Conservation (phyloP, 257 asterid genomes). For the Striga asiatica region DNA sequence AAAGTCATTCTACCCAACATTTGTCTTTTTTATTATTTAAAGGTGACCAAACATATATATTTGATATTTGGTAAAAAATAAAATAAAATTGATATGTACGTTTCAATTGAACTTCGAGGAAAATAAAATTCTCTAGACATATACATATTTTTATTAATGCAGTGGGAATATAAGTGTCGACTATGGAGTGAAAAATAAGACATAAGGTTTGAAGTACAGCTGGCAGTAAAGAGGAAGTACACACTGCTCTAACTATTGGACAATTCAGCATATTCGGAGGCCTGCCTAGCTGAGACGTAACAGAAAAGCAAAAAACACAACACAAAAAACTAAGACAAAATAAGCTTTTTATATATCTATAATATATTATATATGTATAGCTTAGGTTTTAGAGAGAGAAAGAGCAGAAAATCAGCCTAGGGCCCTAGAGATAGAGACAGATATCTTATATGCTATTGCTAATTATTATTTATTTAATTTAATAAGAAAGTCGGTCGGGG, state of each 20-base stretch:
- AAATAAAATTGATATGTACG: too few relatives aligned
- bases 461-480: not conserved
- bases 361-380: too few relatives aligned
- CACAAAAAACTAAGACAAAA: not conserved
- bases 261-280: conserved; percentile 26
- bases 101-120: too few relatives aligned
- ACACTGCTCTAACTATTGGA: conserved; percentile 28
- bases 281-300: conserved; percentile 26
- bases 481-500: not conserved
- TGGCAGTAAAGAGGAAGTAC: conserved; percentile 8
- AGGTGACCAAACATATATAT: too few relatives aligned
- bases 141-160: not conserved
- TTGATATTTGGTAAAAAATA: too few relatives aligned
- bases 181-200: too few relatives aligned
- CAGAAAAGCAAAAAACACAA: conserved; percentile 21
- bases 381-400: too few relatives aligned
- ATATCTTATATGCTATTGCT: not conserved
- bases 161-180: too few relatives aligned
- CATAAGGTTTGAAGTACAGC: not conserved
- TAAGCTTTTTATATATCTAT: not conserved
- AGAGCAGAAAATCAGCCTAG: too few relatives aligned
- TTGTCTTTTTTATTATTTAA: too few relatives aligned
- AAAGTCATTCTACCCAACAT: too few relatives aligned
- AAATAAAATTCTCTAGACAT: conserved; percentile 18
- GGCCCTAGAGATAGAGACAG: not conserved